A percentile compares a stretch with the other conserved stretches of the same genome.
Conservation (phyloP, 305 asterid genomes). For the Rubia balearica region DNA sequence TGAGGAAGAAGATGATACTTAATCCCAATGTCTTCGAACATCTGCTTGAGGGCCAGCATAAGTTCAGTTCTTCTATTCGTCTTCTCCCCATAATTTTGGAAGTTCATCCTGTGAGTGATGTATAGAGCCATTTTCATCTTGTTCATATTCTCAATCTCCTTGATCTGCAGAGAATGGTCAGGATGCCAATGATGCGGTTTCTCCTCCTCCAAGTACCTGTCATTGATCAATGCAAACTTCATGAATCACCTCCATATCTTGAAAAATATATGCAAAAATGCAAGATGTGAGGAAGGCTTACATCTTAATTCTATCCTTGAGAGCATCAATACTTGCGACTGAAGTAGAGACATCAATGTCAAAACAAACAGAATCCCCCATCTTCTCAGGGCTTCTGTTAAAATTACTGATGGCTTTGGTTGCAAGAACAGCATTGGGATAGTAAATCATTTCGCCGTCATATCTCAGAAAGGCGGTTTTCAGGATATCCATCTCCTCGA, state of each 20-base stretch:
- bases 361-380: slow-evolving; percentile 59
- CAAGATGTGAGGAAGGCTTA: not conserved
- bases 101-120: slow-evolving; percentile 56
- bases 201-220: slow-evolving; percentile 54
- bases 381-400: slow-evolving; percentile 58
- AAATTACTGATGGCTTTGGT: slow-evolving; percentile 52
- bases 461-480: slow-evolving; percentile 52
- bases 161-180: slow-evolving; percentile 42
- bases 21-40: slow-evolving; percentile 47
- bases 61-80: slow-evolving; percentile 52
- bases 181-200: slow-evolving; percentile 60
- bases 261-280: too few species aligned
- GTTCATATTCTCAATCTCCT: slow-evolving; percentile 56
- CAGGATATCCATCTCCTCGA: slow-evolving; percentile 65
- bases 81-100: slow-evolving; percentile 41
- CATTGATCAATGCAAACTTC: too few species aligned
- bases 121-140: slow-evolving; percentile 54
- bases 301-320: slow-evolving; percentile 43
- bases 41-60: slow-evolving; percentile 38
- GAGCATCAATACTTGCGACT: slow-evolving; percentile 38
- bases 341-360: slow-evolving; percentile 54
- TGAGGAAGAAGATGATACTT: slow-evolving; percentile 55
- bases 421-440: slow-evolving; percentile 53
- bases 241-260: too few species aligned
- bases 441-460: slow-evolving; percentile 53